Evolutionary conservation across 805 yeast genomes (phyloP), one percentile per base, ranked within the genome.

Genomic region (Sungouiozyma intestinalis): DNA sequence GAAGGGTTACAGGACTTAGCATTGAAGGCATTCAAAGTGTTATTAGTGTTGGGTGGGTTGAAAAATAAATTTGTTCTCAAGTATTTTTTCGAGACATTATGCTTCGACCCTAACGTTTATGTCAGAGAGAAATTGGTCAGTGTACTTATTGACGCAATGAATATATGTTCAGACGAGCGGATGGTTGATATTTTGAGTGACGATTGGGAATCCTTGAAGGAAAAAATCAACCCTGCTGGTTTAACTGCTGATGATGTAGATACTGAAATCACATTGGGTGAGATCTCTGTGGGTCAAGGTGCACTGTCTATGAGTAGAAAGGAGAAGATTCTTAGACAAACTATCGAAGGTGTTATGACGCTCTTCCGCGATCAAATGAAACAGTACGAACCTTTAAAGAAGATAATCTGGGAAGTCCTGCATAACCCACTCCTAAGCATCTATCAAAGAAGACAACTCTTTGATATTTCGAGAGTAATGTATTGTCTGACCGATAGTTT

Each of bases 21-120:
- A 35, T 52, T 81, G 8, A 71, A 72, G 20, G 88, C 95, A 0
- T 79, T 85, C 55, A 72, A 74, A 43, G 83, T 86, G 0, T 54
- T 92, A 24, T 64, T 92, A 40, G 51, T 72, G 3, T 63, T 85
- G 38, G 96, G 97, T 16, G 96, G 92, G 1, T 60, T 88, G 48
- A 79, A 78, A 45, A 84, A 85, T 51, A 59, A 67, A 13, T 65
- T 68, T 24, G 66, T 87, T 3, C 55, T 87, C 47, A 64, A 70
- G 16, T 84, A 84, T 51, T 75, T 79, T 45, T 76, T 85, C 49
- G 67, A 74, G 21, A 60, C 75, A 0, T 57, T 78, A 40, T 66
- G 77, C 20, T 64, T 80, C 31, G 88, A 81, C 33, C 64, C 68
- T 1, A 73, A 82, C 1, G 62, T 71, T 1, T 68, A 67, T 39